Base-by-base conservation (phyloP, 352 stramenopile genomes). In the Plasmopara viticola region DNA sequence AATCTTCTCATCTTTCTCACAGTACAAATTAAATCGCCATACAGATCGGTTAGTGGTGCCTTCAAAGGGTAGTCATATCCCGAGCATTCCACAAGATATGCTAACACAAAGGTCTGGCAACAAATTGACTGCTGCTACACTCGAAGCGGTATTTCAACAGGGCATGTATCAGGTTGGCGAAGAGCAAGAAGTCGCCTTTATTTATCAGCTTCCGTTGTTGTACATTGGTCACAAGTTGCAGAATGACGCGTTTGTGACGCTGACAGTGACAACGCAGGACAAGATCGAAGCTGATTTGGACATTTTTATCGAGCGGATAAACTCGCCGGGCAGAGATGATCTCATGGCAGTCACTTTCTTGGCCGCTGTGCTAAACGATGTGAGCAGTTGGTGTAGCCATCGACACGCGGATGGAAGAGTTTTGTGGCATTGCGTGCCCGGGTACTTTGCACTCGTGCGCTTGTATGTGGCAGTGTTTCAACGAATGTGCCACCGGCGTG, bases 341-440 rank as follows among this genome's bases (percentile, higher is more conserved):
- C 56, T 91, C 12, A 68, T 86, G 18, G 66, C 73, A 6, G 64
- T 83, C 14, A 70, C 65, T n/a, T 94, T 94, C 37, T 59, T 90
- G 17, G 66, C 70, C n/a, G 80, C 83, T 8, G 70, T 86, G 31
- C 40, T 89, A 15, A 81, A 65, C 39, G 74, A 91, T 60, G 68
- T 79, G 14, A 75, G 64, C 15, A 70, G 59, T 38, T 91, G 77
- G 80, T 86, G 68, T 39, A 68, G 62, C 12, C 66, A 79, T 48
- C 58, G 62, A 6, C 70, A 71, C 9, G 54, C 63, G 1, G 62
- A 70, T 51, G 58, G 62, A 0, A 47, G 64, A 0, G 74, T 87
- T 39, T 29, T 84, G 28, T 94, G 83, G 83, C 81, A 90, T 54
- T 89, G 76, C 9, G 52, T 94, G 15, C 83, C 83, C 9, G 83